phyloP scores from a whole-genome alignment of 768 basidiomycete species.

The Baorangia bicolor region DNA sequence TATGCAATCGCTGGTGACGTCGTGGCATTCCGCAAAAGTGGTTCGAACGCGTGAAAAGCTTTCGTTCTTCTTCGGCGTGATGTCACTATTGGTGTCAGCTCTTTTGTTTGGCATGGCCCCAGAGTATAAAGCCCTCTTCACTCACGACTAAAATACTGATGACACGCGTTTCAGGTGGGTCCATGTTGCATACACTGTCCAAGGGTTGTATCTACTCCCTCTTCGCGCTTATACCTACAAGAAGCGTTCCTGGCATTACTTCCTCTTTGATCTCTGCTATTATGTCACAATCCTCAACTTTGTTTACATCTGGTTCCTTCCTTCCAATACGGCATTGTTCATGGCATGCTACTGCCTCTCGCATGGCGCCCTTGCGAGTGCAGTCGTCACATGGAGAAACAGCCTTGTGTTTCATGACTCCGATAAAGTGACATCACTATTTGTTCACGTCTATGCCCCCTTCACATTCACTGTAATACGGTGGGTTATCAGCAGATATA shows the following conservation, averaged over 20 bases:
- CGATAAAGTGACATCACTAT: conserved; percentile 94
- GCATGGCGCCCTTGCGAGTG: conserved; percentile 87
- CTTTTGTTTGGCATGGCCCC: conserved; percentile 88
- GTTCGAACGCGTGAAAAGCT: conserved; percentile 80
- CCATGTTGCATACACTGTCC: conserved; percentile 82
- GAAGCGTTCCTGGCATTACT: conserved; percentile 92
- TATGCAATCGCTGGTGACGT: conserved; percentile 69
- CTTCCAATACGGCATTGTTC: conserved; percentile 73
- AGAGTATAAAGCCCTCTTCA: conserved; percentile 49
- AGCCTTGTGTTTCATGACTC: conserved; percentile 96
- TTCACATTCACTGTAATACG: conserved; percentile 89
- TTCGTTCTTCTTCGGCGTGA: conserved; percentile 93
- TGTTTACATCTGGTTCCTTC: conserved; percentile 88
- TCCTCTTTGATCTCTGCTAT: conserved; percentile 91
- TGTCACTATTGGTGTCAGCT: conserved; percentile 81
- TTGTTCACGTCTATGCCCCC: conserved; percentile 93
- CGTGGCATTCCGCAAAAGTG: conserved; percentile 93
- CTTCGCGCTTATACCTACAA: conserved; percentile 85
- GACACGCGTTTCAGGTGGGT: conserved; percentile 60
- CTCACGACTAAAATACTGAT: conserved; percentile 4
- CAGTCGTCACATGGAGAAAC: conserved; percentile 98
- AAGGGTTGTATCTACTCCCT: conserved; percentile 77
- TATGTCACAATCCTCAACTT: conserved; percentile 91
- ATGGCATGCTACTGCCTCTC: conserved; percentile 92
- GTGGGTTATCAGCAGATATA: conserved; percentile 40